Conservation (phyloP, 306 rosid genomes). For the Quercus ilex region DNA sequence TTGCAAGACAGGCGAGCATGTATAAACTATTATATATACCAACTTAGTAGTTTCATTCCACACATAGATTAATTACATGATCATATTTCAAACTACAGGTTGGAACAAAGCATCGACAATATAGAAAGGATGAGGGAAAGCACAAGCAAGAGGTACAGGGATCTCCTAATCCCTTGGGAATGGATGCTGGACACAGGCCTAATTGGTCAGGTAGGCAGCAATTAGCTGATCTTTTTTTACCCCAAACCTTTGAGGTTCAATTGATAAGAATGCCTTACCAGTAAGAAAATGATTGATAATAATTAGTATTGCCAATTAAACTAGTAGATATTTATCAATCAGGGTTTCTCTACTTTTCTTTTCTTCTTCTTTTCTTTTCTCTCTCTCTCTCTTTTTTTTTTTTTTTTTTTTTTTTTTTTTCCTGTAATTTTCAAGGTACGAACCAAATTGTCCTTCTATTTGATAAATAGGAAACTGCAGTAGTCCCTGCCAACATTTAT, state of each 20-base stretch:
- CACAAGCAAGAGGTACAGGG: conserved; percentile 61
- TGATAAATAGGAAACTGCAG: neutral
- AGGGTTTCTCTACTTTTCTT: too few species aligned
- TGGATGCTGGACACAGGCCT: conserved; percentile 84
- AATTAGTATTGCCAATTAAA: neutral
- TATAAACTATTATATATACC: conserved; percentile 26
- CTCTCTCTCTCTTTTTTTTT: too few species aligned
- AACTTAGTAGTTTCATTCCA: neutral
- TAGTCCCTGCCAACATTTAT: neutral
- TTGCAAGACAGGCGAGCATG: conserved; percentile 98
- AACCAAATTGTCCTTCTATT: neutral
- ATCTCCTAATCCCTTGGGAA: conserved; percentile 79
- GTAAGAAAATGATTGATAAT: neutral
- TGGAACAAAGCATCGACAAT: conserved; percentile 67
- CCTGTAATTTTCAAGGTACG: neutral
- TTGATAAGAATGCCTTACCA: neutral
- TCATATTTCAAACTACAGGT: conserved; percentile 39
- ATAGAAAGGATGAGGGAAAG: conserved; percentile 72
- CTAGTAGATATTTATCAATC: neutral
- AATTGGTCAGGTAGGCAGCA: conserved; percentile 58
- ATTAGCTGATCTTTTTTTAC: neutral
- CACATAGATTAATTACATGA: neutral
- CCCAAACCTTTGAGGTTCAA: neutral
- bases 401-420: neutral
- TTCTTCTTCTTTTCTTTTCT: too few species aligned